Conservation (phyloP, 768 basidiomycete species). For the Chalciporus piperatus region DNA sequence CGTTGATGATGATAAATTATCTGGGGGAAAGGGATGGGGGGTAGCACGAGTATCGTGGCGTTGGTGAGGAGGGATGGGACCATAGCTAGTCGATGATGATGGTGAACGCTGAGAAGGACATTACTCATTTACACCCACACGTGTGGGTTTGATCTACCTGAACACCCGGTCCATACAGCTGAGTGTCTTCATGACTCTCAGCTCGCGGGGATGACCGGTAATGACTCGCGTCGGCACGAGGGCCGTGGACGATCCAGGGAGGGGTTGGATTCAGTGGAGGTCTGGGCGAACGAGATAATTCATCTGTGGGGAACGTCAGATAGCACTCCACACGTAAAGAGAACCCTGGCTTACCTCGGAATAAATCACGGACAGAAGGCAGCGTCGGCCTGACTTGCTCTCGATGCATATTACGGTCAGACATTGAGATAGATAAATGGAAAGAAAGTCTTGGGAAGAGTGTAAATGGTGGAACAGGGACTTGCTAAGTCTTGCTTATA, state of each 20-base stretch:
- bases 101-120: constrained; percentile 19
- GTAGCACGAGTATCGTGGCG: constrained; percentile 26
- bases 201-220: constrained; percentile 25
- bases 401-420: constrained; percentile 24
- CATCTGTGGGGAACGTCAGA: constrained; percentile 34
- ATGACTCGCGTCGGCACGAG: constrained; percentile 31
- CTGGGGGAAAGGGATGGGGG: constrained; percentile 15
- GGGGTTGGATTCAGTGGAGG: constrained; percentile 37
- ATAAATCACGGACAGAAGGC: constrained; percentile 69
- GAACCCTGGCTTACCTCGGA: constrained; percentile 46
- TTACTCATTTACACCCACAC: constrained; percentile 2
- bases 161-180: constrained; percentile 28
- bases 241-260: constrained; percentile 45
- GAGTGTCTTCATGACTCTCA: constrained; percentile 24
- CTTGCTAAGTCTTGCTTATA: constrained; percentile 18
- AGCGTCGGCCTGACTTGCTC: constrained; percentile 52
- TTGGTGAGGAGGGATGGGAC: constrained; percentile 21
- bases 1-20: constrained; percentile 23
- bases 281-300: constrained; percentile 42
- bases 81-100: constrained; percentile 19
- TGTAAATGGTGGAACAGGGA: background rate
- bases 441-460: constrained; percentile 11
- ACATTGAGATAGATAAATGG: constrained; percentile 27
- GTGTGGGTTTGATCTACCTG: constrained; percentile 21
- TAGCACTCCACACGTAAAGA: background rate